Percentiles rank a stretch among this genome's conserved stretches.
phyloP scores from a whole-genome alignment of 2,329 filamentous ascomycete species.

The Paraconiothyrium sp. region DNA sequence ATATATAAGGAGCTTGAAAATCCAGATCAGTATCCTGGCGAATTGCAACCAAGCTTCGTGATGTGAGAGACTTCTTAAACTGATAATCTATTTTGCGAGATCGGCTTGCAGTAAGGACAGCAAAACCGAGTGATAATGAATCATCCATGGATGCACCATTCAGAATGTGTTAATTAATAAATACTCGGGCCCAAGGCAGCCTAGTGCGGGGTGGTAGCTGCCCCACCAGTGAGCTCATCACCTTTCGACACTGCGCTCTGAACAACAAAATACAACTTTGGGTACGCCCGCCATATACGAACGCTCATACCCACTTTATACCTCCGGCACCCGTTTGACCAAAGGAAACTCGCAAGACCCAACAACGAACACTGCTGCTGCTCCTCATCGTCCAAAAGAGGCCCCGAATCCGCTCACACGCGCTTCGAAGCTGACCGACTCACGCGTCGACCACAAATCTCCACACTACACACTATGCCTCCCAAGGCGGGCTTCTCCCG shows the following conservation, averaged over 20 bases:
- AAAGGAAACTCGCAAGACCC: not conserved
- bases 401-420: not conserved
- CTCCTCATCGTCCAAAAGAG: not conserved
- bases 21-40: not conserved
- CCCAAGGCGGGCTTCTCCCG: constrained; percentile 53
- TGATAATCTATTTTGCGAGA: not conserved
- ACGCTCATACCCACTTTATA: too few species aligned
- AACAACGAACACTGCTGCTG: not conserved
- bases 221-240: constrained; percentile 15
- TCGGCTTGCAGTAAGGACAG: too few species aligned
- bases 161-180: not conserved
- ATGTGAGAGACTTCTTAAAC: not conserved
- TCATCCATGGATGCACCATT: not conserved
- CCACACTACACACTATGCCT: constrained; percentile 32
- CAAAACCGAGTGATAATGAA: too few species aligned
- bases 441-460: not conserved
- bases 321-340: not conserved
- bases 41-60: not conserved
- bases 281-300: not conserved
- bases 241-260: constrained; percentile 3
- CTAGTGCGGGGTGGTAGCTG: constrained; percentile 31
- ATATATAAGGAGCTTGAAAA: constrained; percentile 16
- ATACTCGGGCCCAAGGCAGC: not conserved
- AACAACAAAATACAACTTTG: constrained; percentile 1
- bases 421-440: not conserved